Conservation (phyloP, 2,329 filamentous ascomycete genomes). For the Aspergillus nomiae region DNA sequence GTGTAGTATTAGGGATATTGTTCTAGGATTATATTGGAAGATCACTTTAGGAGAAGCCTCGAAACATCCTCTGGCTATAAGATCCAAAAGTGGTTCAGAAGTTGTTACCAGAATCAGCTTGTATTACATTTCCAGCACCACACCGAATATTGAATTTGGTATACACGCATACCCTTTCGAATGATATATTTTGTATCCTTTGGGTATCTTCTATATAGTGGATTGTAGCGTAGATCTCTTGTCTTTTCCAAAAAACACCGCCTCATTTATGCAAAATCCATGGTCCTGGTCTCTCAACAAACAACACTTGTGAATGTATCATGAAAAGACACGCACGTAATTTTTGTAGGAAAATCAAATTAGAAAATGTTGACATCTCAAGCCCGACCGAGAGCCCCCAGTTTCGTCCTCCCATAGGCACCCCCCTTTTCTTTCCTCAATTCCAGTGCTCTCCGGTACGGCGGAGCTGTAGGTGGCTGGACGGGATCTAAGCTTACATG, state of each 20-base stretch:
- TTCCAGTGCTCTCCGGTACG: conserved; percentile 89
- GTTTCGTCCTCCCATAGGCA: conserved; percentile 72
- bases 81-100: too few species aligned
- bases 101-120: too few species aligned
- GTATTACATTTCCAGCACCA: neutral
- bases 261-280: neutral
- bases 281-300: neutral
- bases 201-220: conserved; percentile 22
- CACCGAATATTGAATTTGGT: neutral
- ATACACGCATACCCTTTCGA: neutral
- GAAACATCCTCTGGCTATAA: too few species aligned
- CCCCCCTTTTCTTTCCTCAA: conserved; percentile 75
- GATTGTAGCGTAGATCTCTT: conserved; percentile 2
- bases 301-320: neutral
- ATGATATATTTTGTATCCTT: conserved; percentile 9
- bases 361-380: conserved; percentile 16
- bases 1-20: too few species aligned
- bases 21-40: too few species aligned
- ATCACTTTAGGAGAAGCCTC: too few species aligned
- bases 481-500: conserved; percentile 87
- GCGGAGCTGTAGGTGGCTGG: conserved; percentile 92
- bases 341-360: conserved; percentile 4
- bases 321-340: neutral
- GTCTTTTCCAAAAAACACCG: neutral
- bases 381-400: conserved; percentile 27